Evolutionary conservation across 2,329 filamentous ascomycete species (phyloP).

Genomic region (Penicillium hordei): DNA sequence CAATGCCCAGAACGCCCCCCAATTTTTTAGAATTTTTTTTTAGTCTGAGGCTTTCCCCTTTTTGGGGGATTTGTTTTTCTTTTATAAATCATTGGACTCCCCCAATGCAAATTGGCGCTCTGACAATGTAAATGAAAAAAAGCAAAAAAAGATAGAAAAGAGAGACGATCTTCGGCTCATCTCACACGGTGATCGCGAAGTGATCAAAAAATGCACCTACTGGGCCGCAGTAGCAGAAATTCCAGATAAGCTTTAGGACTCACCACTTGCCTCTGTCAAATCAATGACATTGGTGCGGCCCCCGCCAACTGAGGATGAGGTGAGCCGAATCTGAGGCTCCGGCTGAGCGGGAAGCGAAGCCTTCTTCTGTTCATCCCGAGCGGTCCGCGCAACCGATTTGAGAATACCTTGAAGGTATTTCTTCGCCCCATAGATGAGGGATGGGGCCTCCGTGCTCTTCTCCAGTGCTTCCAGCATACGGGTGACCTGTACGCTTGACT

Average conservation of each 20-base stretch:
- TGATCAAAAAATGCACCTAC: not conserved
- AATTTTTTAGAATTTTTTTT: not conserved
- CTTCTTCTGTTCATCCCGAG: constrained; percentile 37
- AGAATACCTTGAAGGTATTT: constrained; percentile 60
- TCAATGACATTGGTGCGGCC: not conserved
- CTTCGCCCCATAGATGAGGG: constrained; percentile 54
- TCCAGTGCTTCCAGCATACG: constrained; percentile 65
- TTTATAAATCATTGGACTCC: not conserved
- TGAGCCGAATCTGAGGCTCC: not conserved
- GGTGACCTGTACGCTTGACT: constrained; percentile 62
- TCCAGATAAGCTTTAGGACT: not conserved
- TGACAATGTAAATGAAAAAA: not conserved
- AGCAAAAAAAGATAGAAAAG: not conserved
- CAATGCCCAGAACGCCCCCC: not conserved
- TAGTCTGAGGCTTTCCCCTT: not conserved
- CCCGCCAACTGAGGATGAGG: not conserved
- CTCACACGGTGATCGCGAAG: not conserved
- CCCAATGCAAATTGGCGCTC: not conserved
- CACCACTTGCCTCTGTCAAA: not conserved
- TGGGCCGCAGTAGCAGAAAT: not conserved
- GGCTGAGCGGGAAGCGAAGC: not conserved
- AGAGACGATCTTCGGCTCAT: not conserved
- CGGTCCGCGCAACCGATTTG: constrained; percentile 54
- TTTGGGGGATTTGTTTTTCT: not conserved
- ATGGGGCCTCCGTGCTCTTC: constrained; percentile 55